Conservation (phyloP, 257 asterid genomes). For the Coffea eugenioides region DNA sequence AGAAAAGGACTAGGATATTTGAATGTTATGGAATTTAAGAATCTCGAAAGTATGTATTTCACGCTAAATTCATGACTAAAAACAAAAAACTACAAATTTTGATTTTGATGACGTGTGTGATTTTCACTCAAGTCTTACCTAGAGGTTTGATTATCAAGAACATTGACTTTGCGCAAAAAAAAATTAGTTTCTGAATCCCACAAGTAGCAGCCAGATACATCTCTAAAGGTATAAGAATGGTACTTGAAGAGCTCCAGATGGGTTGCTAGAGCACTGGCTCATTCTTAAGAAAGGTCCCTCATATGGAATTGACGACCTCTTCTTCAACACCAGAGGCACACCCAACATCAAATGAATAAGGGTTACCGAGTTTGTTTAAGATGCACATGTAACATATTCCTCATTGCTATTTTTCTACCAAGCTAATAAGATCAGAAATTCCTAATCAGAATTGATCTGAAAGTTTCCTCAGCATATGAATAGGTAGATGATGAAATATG, state of each 20-base stretch:
- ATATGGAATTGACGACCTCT: not conserved
- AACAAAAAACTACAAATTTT: not conserved
- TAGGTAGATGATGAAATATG: not conserved
- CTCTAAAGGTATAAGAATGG: not conserved
- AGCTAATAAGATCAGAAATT: not conserved
- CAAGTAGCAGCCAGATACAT: not conserved
- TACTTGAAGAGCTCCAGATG: not conserved
- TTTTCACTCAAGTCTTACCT: not conserved
- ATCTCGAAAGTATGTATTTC: not conserved
- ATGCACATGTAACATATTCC: not conserved
- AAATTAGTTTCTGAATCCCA: not conserved
- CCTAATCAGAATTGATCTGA: not conserved
- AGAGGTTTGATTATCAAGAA: not conserved
- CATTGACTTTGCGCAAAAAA: not conserved
- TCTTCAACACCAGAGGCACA: not conserved
- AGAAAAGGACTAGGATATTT: not conserved
- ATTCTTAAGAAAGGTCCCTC: not conserved
- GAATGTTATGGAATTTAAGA: not conserved
- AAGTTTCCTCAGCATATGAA: not conserved
- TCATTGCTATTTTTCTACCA: not conserved
- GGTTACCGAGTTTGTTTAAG: not conserved
- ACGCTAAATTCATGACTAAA: not conserved
- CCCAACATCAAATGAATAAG: not conserved
- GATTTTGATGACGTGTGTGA: not conserved
- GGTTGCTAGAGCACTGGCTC: not conserved